Evolutionary conservation across 73 alveolate genomes (phyloP).

Genomic region (Paramecium sonneborni): DNA sequence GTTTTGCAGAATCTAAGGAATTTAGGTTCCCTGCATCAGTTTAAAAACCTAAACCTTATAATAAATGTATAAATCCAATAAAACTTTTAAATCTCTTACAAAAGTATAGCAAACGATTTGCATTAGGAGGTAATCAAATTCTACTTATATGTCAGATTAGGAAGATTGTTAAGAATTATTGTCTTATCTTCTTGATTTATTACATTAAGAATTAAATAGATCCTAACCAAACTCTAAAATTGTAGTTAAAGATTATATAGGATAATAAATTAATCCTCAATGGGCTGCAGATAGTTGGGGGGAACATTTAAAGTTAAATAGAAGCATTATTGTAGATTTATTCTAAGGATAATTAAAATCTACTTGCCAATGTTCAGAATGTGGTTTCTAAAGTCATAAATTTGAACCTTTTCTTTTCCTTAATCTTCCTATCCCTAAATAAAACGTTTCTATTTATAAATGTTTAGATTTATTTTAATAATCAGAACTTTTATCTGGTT

Average conservation of each 20-base stretch:
- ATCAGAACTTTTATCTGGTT: constrained; percentile 79
- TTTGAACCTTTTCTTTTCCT: constrained; percentile 86
- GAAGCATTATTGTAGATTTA: constrained; percentile 90
- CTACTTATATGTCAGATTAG: constrained; percentile 58
- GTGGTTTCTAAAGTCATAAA: neutral
- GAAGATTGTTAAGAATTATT: constrained; percentile 83
- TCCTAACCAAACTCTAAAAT: constrained; percentile 51
- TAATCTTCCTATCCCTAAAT: constrained; percentile 84
- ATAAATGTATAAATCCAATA: constrained; percentile 62
- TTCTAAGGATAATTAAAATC: constrained; percentile 70
- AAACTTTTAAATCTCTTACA: neutral
- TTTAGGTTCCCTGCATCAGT: too few species aligned
- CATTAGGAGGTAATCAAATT: constrained; percentile 52
- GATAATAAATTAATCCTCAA: constrained; percentile 75
- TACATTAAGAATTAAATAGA: constrained; percentile 82
- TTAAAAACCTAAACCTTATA: neutral
- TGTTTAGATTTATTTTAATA: constrained; percentile 35
- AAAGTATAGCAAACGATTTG: constrained; percentile 67
- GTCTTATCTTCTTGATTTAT: constrained; percentile 70
- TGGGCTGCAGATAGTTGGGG: constrained; percentile 89
- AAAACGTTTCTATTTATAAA: constrained; percentile 74
- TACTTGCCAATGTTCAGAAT: neutral
- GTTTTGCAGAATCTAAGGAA: neutral
- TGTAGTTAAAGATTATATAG: constrained; percentile 78
- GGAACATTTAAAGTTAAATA: constrained; percentile 79